Base-by-base conservation (phyloP, 176 grass and related monocot species). In the Eremochloa ophiuroides region DNA sequence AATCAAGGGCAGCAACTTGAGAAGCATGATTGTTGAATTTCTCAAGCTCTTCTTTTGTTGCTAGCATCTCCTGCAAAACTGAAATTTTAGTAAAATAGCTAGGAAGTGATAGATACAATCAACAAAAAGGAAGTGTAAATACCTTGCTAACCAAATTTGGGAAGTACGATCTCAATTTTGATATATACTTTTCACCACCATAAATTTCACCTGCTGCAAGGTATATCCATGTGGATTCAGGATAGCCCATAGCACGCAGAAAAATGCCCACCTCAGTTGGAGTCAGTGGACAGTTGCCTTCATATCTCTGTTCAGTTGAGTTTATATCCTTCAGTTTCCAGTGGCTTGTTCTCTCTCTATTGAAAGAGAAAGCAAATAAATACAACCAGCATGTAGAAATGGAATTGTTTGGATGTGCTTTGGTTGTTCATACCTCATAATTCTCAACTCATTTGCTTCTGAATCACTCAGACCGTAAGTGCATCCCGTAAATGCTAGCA, bases 101-200 rank as follows among this genome's bases (percentile, higher is more conserved):
- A 37, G 61, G 69, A 28, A 39, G 71, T 31, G 9, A n/a, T 41
- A 5, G 13, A 23, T 35, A 25, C 31, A 66, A 73, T 23, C 3
- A 62, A 60, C 39, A 84, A 81, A 76, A 78, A 28, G 59, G 28
- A 66, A 26, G 40, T 23, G 30, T 80, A 22, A 62, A 62, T 86
- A 98, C 93, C 96, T 98, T 98, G 84, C 68, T 95, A 85, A 98
- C 88, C 82, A 98, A 91, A 81, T 98, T 95, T 9, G 93, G 91
- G 62, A 95, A 98, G 80, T 63, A 84, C 2, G 79, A 93, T 75
- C 86, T 93, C 68, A 98, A 41, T 66, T 98, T 78, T 28, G 92
- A 85, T 77, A 98, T 74, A 70, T 98, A 98, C 53, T 87, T 93
- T 82, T 91, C 88, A 67, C 92, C 92, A 66, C 95, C 92, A 87